A percentile compares a stretch with the other conserved stretches of the same genome.
Conservation (phyloP, 2,329 filamentous ascomycete species). For the Sodiomyces alkalinus region DNA sequence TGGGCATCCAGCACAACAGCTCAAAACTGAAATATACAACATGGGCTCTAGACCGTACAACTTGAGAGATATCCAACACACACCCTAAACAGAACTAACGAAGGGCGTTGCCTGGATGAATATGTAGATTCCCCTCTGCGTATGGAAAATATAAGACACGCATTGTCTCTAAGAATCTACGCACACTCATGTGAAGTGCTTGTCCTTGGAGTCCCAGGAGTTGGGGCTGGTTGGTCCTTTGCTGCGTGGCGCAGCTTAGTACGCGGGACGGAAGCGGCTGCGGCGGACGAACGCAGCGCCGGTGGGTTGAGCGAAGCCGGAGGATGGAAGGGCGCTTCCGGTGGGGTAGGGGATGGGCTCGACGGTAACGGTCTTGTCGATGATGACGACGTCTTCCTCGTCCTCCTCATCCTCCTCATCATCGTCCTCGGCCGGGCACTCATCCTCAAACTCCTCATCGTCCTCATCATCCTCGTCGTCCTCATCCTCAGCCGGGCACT, state of each 20-base stretch:
- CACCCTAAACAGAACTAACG: too few relatives aligned
- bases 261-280: conserved; percentile 9
- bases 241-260: conserved; percentile 4
- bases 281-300: conserved; percentile 10
- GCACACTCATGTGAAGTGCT: conserved; percentile 1
- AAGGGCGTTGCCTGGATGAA: too few relatives aligned
- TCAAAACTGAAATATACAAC: too few relatives aligned
- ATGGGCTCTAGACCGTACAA: too few relatives aligned
- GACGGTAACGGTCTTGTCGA: conserved; percentile 14
- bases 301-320: conserved; percentile 18
- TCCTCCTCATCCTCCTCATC: conserved; percentile 8
- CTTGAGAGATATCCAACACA: too few relatives aligned
- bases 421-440: too few relatives aligned
- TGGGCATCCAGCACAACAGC: too few relatives aligned
- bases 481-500: too few relatives aligned
- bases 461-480: conserved; percentile 8
- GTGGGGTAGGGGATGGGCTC: conserved; percentile 24
- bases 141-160: too few relatives aligned
- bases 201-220: conserved; percentile 1
- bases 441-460: conserved; percentile 5
- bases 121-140: too few relatives aligned
- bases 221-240: too few relatives aligned
- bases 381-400: conserved; percentile 14
- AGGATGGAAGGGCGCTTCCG: conserved; percentile 15
- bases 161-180: conserved; percentile 2